Evolutionary conservation across 2,329 filamentous ascomycete species (phyloP).

Genomic region (Trichoderma afroharzianum): DNA sequence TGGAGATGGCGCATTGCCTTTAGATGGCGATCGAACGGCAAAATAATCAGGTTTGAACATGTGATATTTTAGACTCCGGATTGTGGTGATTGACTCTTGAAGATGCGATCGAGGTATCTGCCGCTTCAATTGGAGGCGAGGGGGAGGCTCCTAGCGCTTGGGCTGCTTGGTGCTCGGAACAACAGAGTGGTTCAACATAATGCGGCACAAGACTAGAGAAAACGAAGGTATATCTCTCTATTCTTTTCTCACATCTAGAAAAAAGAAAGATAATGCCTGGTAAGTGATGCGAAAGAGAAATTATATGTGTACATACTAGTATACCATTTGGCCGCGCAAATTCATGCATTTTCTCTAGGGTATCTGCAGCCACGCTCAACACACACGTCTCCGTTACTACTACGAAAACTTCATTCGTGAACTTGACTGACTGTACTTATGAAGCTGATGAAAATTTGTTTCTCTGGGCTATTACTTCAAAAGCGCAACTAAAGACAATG

Average conservation of each 20-base stretch:
- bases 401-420: neutral
- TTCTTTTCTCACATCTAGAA: neutral
- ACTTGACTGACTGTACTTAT: neutral
- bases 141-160: no score
- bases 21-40: neutral
- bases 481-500: neutral
- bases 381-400: neutral
- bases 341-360: neutral
- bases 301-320: no score
- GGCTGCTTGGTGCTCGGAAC: neutral
- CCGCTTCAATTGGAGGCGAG: neutral
- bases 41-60: neutral
- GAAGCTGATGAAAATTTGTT: neutral
- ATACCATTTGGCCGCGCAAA: neutral
- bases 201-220: neutral
- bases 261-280: neutral
- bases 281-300: neutral
- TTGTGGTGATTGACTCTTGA: neutral
- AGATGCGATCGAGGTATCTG: neutral
- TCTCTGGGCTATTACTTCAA: neutral
- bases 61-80: neutral
- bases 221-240: no score
- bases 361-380: neutral
- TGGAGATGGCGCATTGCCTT: neutral
- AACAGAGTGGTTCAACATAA: neutral